Evolutionary conservation across 2,329 filamentous ascomycete genomes (phyloP).

Genomic region (Pseudogymnoascus sp.): DNA sequence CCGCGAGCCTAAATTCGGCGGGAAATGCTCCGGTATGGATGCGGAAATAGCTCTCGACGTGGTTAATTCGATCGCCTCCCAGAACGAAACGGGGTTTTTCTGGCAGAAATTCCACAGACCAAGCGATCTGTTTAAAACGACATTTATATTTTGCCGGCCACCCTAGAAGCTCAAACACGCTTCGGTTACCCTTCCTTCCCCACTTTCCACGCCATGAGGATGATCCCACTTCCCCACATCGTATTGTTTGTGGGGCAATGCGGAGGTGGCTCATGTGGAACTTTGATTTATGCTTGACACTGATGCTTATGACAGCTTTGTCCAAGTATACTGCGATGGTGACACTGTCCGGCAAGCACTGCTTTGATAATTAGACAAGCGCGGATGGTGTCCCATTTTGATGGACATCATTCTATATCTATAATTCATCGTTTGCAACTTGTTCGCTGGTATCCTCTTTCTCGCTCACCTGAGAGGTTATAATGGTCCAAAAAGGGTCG

Average conservation of each 20-base stretch:
- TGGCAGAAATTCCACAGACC: background rate
- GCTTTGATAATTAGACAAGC: background rate
- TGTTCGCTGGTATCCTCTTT: background rate
- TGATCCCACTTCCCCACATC: background rate
- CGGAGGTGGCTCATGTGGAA: background rate
- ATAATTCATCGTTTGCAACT: background rate
- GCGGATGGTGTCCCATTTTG: background rate
- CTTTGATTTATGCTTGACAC: background rate
- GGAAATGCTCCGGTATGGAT: background rate
- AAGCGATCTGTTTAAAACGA: background rate
- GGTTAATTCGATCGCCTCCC: background rate
- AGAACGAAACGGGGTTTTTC: background rate
- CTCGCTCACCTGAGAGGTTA: background rate
- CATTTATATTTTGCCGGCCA: background rate
- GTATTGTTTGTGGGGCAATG: background rate
- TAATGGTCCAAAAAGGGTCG: background rate
- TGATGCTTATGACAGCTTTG: background rate
- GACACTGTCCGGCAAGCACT: background rate
- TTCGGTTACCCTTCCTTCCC: slow-evolving; percentile 1
- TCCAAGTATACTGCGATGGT: background rate
- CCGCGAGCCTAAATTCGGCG: slow-evolving; percentile 1
- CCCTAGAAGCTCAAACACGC: background rate
- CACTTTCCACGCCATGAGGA: background rate
- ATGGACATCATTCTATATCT: background rate
- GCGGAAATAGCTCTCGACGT: background rate